Evolutionary conservation across 805 yeast species (phyloP).

Genomic region (Yarrowia porcina): DNA sequence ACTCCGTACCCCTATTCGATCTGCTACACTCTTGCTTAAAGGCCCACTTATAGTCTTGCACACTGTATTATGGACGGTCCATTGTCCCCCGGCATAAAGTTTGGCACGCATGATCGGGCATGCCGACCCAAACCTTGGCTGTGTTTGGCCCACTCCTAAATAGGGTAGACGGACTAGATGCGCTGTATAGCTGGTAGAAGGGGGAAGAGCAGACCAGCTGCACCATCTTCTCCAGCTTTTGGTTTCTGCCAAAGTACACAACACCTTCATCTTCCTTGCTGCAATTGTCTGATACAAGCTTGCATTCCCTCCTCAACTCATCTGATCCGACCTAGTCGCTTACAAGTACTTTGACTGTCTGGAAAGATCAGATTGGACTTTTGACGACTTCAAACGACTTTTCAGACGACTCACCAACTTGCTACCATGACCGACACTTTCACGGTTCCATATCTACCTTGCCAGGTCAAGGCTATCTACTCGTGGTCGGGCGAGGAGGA

Average conservation of each 20-base stretch:
- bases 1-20: too few relatives aligned
- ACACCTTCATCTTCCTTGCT: not conserved
- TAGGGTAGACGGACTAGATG: conserved; percentile 2
- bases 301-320: not conserved
- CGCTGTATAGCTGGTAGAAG: not conserved
- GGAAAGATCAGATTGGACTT: not conserved
- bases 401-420: not conserved
- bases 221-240: not conserved
- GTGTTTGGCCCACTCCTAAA: conserved; percentile 5
- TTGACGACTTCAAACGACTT: not conserved
- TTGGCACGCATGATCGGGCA: not conserved
- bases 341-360: not conserved
- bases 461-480: conserved; percentile 74
- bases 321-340: not conserved
- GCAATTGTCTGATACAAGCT: conserved; percentile 8
- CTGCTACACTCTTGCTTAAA: not conserved
- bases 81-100: not conserved
- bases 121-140: not conserved
- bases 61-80: not conserved
- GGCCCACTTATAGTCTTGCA: not conserved
- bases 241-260: not conserved
- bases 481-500: conserved; percentile 94
- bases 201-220: not conserved
- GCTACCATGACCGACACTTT: conserved; percentile 12
- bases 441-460: conserved; percentile 46